Percentiles rank a stretch among this genome's conserved stretches.
Conservation (phyloP, 2,329 filamentous ascomycete species). For the Aspergillus costaricaensis region DNA sequence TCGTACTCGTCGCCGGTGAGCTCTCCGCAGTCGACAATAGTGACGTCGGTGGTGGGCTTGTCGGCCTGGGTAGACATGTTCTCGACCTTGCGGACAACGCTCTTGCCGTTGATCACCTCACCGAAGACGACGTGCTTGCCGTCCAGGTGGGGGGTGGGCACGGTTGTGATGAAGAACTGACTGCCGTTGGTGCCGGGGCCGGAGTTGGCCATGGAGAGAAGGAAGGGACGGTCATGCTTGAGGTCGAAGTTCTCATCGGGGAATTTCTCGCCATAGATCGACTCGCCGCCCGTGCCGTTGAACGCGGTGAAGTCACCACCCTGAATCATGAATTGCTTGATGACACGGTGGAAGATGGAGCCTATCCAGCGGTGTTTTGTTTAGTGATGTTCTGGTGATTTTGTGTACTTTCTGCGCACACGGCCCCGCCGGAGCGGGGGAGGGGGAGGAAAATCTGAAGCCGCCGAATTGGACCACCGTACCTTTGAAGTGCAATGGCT, state of each 20-base stretch:
- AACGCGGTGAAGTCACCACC: conserved; percentile 95
- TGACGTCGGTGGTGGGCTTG: conserved; percentile 72
- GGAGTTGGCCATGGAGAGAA: conserved; percentile 97
- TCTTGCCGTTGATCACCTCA: conserved; percentile 90
- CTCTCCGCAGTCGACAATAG: conserved; percentile 83
- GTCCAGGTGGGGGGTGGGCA: conserved; percentile 91
- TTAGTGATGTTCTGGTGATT: not conserved
- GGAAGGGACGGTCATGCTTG: conserved; percentile 90
- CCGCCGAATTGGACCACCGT: conserved; percentile 16
- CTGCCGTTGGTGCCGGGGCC: conserved; percentile 94
- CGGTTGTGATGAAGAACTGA: conserved; percentile 97
- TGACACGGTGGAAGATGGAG: conserved; percentile 90
- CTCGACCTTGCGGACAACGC: conserved; percentile 85
- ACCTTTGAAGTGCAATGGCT: conserved; percentile 87
- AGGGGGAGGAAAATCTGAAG: conserved; percentile 3
- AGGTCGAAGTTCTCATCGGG: conserved; percentile 92
- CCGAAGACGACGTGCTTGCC: conserved; percentile 98
- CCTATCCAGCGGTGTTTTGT: conserved; percentile 46
- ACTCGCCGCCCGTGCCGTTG: conserved; percentile 94
- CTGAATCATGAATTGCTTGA: conserved; percentile 99
- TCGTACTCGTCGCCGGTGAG: conserved; percentile 71
- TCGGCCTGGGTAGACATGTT: conserved; percentile 76
- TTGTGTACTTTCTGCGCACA: not conserved
- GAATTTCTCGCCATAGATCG: conserved; percentile 97
- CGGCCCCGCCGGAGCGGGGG: not conserved